Base-by-base conservation (phyloP, 2,329 filamentous ascomycete genomes). In the Penicillium occitanis region DNA sequence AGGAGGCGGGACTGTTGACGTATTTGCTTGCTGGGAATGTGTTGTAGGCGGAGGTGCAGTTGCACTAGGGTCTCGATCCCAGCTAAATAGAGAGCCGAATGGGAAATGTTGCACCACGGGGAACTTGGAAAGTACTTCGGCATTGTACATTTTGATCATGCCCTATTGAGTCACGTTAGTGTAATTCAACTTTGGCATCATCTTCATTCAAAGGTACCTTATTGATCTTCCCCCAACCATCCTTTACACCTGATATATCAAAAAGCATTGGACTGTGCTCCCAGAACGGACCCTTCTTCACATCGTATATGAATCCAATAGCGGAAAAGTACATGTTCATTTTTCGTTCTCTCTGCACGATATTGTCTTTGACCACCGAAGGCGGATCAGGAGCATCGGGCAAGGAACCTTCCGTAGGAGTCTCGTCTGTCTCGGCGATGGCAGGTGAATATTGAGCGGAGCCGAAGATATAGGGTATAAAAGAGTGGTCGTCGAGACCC, bases 61-160 rank as follows among this genome's bases (percentile, higher is more conserved):
- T 1, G 89, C 88, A 63, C 86, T 80, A 0, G 89, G 89, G 73
- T 93, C 89, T 57, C 77, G 79, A 1, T 91, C 88, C 90, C 90
- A 94, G 44, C 85, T 87, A 74, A 94, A 92, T n/a, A 95, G 80
- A 5, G 88, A 90, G 30, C 91, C 91, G 70, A 95, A 94, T 2
- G 85, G 87, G 71, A 95, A 98, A 78, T 99, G 95, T 79, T 99
- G 95, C n/a, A 99, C 92, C 2, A 99, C 95, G 2, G 95, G 95
- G 74, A 97, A 97, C 78, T 99, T 99, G 46, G 91, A 92, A 14
- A 99, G 83, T 2, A 99, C 95, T 81, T 99, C 95, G 19, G 92
- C 95, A 71, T 96, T 93, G 81, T 94, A 99, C 95, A 99, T 99
- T 80, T 98, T 99, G 73, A 99, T 88, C 95, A 99, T 98, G 61